Evolutionary conservation across 1,139 yeast genomes (phyloP).

Genomic region (Hyphopichia fennica): DNA sequence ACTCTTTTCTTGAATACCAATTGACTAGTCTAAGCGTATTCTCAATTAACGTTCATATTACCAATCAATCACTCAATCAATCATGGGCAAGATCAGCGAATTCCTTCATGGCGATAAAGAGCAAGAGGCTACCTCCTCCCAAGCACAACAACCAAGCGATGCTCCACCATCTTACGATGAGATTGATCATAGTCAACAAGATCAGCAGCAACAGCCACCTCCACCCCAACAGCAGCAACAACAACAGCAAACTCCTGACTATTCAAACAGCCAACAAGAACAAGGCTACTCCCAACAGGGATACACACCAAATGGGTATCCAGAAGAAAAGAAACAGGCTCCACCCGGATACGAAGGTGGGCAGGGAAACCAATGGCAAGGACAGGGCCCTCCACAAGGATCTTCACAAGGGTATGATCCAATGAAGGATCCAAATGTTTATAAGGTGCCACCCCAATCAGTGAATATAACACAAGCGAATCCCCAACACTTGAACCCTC

Average conservation of each 20-base stretch:
- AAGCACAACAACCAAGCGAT: slow-evolving; percentile 5
- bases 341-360: too few species aligned
- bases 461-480: slow-evolving; percentile 39
- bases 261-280: not conserved
- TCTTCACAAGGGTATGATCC: slow-evolving; percentile 17
- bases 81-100: not conserved
- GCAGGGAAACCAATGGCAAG: not conserved
- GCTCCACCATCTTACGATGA: slow-evolving; percentile 13
- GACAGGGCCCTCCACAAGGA: not conserved
- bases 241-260: not conserved
- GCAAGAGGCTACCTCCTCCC: too few species aligned
- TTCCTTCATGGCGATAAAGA: not conserved
- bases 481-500: slow-evolving; percentile 38
- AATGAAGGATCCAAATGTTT: slow-evolving; percentile 28
- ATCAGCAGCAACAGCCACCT: not conserved
- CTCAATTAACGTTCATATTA: too few species aligned
- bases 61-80: too few species aligned
- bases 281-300: not conserved
- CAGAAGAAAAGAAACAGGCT: slow-evolving; percentile 4
- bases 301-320: slow-evolving; percentile 6
- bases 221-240: not conserved
- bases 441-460: slow-evolving; percentile 32
- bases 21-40: not conserved
- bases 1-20: not conserved
- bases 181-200: slow-evolving; percentile 1